Conservation (phyloP, 192 early-diverging fungal species). For the Coemansia sp. region DNA sequence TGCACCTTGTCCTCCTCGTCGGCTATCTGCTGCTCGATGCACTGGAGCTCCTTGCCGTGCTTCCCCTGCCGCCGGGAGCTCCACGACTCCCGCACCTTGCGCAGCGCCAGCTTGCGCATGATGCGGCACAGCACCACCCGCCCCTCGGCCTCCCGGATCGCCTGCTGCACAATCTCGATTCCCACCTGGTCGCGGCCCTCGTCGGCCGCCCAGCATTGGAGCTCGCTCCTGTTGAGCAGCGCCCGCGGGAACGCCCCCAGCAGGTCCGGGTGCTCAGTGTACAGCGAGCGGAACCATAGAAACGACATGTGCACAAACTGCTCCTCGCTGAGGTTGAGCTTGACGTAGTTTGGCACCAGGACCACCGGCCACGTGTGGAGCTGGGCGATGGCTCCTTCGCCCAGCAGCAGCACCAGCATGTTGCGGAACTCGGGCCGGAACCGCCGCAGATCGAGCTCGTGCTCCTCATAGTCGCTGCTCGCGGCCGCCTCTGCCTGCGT, state of each 20-base stretch:
- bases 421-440: constrained; percentile 68
- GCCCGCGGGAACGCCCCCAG: constrained; percentile 37
- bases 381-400: constrained; percentile 71
- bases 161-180: constrained; percentile 8
- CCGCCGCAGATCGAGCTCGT: constrained; percentile 37
- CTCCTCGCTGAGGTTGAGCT: constrained; percentile 35
- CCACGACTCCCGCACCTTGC: constrained; percentile 25
- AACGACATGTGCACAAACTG: constrained; percentile 36
- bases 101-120: constrained; percentile 43
- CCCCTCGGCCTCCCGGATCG: constrained; percentile 26
- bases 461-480: background rate
- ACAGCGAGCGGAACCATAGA: constrained; percentile 37
- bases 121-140: constrained; percentile 29
- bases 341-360: constrained; percentile 58
- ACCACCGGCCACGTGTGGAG: constrained; percentile 72
- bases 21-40: constrained; percentile 19
- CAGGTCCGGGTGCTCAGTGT: constrained; percentile 41
- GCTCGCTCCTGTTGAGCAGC: constrained; percentile 27
- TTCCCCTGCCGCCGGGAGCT: constrained; percentile 17
- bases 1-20: constrained; percentile 33
- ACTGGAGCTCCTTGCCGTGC: constrained; percentile 28
- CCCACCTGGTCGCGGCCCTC: constrained; percentile 24
- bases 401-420: constrained; percentile 72
- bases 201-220: constrained; percentile 26
- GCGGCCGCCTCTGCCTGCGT: constrained; percentile 43